Conservation (phyloP, 2,329 filamentous ascomycete species). For the Penicillium fuscoglaucum region DNA sequence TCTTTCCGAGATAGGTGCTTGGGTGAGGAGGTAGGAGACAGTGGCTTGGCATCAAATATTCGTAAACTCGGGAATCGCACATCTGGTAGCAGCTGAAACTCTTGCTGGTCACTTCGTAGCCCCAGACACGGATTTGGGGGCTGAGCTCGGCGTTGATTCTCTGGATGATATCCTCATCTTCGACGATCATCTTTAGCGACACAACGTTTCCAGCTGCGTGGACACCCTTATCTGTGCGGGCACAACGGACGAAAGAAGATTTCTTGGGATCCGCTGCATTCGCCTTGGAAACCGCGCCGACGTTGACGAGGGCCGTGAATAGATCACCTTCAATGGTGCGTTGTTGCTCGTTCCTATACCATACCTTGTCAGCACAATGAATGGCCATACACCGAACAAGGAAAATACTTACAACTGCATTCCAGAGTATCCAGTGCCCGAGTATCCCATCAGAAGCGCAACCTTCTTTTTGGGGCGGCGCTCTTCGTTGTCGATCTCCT, state of each 20-base stretch:
- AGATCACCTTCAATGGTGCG: slow-evolving; percentile 96
- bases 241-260: slow-evolving; percentile 88
- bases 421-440: slow-evolving; percentile 93
- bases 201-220: slow-evolving; percentile 95
- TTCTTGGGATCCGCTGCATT: slow-evolving; percentile 98
- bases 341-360: slow-evolving; percentile 56
- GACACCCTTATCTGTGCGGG: slow-evolving; percentile 94
- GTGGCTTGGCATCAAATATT: slow-evolving; percentile 93
- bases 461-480: slow-evolving; percentile 94
- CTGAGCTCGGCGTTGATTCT: slow-evolving; percentile 88
- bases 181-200: slow-evolving; percentile 91
- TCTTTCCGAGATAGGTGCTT: slow-evolving; percentile 78
- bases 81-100: slow-evolving; percentile 92
- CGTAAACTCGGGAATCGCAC: slow-evolving; percentile 94
- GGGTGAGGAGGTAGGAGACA: slow-evolving; percentile 91
- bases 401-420: slow-evolving; percentile 71
- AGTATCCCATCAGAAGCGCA: slow-evolving; percentile 91
- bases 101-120: slow-evolving; percentile 83
- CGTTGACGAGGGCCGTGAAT: slow-evolving; percentile 86
- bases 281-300: slow-evolving; percentile 91
- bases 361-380: slow-evolving; percentile 3
- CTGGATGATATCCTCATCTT: slow-evolving; percentile 80
- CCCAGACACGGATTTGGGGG: slow-evolving; percentile 92
- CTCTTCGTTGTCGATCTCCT: slow-evolving; percentile 85
- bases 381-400: neutral